phyloP scores from a whole-genome alignment of 225 moss, liverwort and hornwort species.

The Antitrichia curtipendula region DNA sequence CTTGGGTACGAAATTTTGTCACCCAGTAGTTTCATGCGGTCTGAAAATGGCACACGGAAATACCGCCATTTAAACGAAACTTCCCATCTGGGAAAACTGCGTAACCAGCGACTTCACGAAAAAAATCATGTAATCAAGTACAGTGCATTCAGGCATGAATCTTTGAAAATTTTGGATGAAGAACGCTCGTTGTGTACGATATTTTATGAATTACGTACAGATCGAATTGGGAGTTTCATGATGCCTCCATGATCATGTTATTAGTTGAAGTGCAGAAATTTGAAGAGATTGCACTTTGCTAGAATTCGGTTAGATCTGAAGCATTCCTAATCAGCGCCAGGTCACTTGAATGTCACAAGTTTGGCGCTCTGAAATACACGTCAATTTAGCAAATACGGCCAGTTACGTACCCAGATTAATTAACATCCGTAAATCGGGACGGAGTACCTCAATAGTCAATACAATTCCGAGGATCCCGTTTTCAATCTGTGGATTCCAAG shows the following conservation, averaged over 20 bases:
- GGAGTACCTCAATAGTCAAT: background rate
- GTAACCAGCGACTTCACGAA: background rate
- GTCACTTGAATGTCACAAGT: background rate
- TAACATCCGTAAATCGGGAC: background rate
- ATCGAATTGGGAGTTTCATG: background rate
- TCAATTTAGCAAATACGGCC: background rate
- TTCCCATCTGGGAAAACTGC: too few relatives aligned
- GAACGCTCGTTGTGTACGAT: too few relatives aligned
- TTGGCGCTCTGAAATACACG: background rate
- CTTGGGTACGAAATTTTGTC: too few relatives aligned
- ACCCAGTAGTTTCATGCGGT: too few relatives aligned
- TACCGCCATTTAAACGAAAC: too few relatives aligned
- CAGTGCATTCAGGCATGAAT: background rate
- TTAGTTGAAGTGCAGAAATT: too few relatives aligned
- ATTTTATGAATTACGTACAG: too few relatives aligned
- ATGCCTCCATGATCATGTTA: background rate
- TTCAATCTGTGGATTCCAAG: background rate
- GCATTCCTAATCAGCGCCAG: background rate
- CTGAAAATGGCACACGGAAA: too few relatives aligned
- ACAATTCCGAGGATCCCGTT: background rate
- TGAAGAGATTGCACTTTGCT: background rate
- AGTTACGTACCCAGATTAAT: background rate
- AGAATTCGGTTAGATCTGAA: background rate
- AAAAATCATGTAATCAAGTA: too few relatives aligned
- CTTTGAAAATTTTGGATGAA: too few relatives aligned